Conservation (phyloP, 352 stramenopile species). For the Blastocystis sp. region DNA sequence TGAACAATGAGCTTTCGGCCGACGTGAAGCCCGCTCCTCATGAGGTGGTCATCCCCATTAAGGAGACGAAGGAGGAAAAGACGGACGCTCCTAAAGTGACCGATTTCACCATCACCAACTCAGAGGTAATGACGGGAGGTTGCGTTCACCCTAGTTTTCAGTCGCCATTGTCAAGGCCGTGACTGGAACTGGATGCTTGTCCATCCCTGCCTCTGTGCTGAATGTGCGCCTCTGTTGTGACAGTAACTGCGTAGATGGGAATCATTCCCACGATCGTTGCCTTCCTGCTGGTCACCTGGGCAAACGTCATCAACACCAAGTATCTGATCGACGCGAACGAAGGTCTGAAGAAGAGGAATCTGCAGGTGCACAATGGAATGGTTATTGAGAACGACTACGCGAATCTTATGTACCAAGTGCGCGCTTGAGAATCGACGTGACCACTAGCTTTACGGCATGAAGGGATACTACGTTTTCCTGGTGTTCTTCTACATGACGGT, state of each 20-base stretch:
- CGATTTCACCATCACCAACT: neutral
- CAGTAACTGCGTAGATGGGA: slow-evolving; percentile 12
- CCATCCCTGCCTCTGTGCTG: slow-evolving; percentile 9
- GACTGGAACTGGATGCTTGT: slow-evolving; percentile 40
- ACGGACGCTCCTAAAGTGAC: neutral
- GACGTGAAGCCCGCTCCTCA: neutral
- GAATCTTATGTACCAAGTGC: slow-evolving; percentile 59
- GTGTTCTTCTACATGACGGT: slow-evolving; percentile 57
- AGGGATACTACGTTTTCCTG: slow-evolving; percentile 51
- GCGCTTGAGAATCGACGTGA: neutral
- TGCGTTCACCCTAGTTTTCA: slow-evolving; percentile 12
- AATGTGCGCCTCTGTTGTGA: neutral
- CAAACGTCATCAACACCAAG: slow-evolving; percentile 46
- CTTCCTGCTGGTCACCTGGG: slow-evolving; percentile 19
- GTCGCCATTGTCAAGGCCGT: slow-evolving; percentile 49
- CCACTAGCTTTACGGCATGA: slow-evolving; percentile 49
- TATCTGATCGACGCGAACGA: slow-evolving; percentile 61
- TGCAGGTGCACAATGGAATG: neutral
- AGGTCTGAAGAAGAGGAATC: slow-evolving; percentile 10
- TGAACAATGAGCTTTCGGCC: neutral
- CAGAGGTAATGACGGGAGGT: neutral
- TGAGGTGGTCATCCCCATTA: neutral
- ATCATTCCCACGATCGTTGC: slow-evolving; percentile 46
- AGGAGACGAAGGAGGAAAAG: neutral
- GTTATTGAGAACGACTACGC: slow-evolving; percentile 62